Evolutionary conservation across 257 asterid genomes (phyloP).

Genomic region (Plantago elongata): DNA sequence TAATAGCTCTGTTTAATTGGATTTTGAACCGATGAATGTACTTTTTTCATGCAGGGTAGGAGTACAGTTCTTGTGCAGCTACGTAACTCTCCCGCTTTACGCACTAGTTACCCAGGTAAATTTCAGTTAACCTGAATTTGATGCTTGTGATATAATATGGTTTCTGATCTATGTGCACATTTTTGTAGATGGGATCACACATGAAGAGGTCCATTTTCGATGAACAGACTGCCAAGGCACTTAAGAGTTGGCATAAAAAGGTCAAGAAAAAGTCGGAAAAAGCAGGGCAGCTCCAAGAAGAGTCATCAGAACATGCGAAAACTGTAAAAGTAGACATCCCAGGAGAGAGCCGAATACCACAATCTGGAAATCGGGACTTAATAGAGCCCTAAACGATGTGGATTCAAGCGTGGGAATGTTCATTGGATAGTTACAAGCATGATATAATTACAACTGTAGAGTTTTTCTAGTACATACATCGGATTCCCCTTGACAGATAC

Average conservation of each 20-base stretch:
- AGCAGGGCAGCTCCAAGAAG: too few relatives aligned
- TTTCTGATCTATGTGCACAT: background rate
- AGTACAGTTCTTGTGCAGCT: slow-evolving; percentile 79
- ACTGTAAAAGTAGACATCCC: too few relatives aligned
- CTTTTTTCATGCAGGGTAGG: slow-evolving; percentile 47
- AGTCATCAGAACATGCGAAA: too few relatives aligned
- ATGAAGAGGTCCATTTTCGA: slow-evolving; percentile 91
- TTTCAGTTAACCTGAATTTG: background rate
- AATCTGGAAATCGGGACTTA: too few relatives aligned
- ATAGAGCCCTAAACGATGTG: too few relatives aligned
- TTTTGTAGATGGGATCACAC: slow-evolving; percentile 79
- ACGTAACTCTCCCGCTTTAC: slow-evolving; percentile 88
- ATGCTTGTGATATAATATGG: background rate
- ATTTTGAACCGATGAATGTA: background rate
- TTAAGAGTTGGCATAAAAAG: slow-evolving; percentile 75
- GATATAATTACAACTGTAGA: too few relatives aligned
- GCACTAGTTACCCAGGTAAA: slow-evolving; percentile 96
- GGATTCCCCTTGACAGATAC: too few relatives aligned
- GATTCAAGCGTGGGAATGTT: too few relatives aligned
- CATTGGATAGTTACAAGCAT: too few relatives aligned
- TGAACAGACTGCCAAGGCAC: slow-evolving; percentile 86
- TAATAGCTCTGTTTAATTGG: background rate
- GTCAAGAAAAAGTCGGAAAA: slow-evolving; percentile 43
- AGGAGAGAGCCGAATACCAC: too few relatives aligned
- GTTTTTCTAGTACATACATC: too few relatives aligned